Conservation (phyloP, 345 rosid genomes). For the Lepidium africanum region DNA sequence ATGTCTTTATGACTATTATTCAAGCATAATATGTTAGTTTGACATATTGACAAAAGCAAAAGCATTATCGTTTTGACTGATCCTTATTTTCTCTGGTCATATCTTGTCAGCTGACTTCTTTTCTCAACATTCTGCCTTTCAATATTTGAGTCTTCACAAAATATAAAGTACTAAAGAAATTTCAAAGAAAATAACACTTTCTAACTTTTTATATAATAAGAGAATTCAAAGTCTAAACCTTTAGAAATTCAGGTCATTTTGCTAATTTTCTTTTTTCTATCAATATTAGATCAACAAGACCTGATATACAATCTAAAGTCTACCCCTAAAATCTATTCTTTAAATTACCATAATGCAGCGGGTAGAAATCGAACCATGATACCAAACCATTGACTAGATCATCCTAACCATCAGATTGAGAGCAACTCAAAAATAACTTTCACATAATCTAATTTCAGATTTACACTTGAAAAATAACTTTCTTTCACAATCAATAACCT, state of each 20-base stretch:
- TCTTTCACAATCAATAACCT: not conserved
- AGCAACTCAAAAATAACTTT: too few relatives aligned
- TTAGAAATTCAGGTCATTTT: too few relatives aligned
- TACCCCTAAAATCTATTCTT: too few relatives aligned
- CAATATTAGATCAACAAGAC: too few relatives aligned
- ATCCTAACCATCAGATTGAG: too few relatives aligned
- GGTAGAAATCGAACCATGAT: too few relatives aligned
- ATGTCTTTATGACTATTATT: not conserved
- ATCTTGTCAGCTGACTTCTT: not conserved
- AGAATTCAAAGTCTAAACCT: too few relatives aligned
- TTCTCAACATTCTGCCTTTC: not conserved
- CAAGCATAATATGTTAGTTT: not conserved
- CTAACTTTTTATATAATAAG: too few relatives aligned
- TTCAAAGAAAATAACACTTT: not conserved
- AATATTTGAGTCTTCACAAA: not conserved
- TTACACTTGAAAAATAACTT: not conserved
- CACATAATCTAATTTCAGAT: not conserved
- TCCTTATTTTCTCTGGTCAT: conserved; percentile 11
- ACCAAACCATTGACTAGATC: too few relatives aligned
- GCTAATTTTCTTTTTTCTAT: too few relatives aligned
- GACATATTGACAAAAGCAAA: not conserved
- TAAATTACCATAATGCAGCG: too few relatives aligned
- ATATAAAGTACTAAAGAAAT: not conserved
- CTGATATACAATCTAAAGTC: too few relatives aligned
- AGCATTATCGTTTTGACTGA: not conserved